These are phyloP conservation scores for Saturnispora halmiae DNA, from an alignment of 805 yeast species.

Conservation along the genomic window DNA sequence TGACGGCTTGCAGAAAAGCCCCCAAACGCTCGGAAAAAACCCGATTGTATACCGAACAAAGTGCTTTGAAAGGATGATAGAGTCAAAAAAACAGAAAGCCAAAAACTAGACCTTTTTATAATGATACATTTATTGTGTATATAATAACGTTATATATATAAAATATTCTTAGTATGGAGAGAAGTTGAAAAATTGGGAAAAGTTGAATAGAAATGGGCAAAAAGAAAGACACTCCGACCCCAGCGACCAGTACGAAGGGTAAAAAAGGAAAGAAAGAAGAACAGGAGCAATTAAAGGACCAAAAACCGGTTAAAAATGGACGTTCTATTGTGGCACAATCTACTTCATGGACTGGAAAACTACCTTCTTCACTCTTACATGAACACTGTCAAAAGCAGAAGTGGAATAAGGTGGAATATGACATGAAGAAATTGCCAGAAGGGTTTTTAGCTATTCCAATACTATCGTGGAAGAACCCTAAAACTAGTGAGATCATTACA, in stretches of 20 bases:
- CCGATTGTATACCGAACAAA: no score
- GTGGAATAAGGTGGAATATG: conserved; percentile 83
- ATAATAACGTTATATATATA: no score
- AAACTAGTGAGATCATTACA: conserved; percentile 56
- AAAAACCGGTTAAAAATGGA: conserved; percentile 16
- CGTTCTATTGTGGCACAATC: conserved; percentile 53
- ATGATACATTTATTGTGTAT: no score
- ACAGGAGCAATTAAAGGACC: not conserved
- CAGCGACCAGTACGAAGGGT: conserved; percentile 12
- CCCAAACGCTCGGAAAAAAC: no score
- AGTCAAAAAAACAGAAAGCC: no score
- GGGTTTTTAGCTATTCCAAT: conserved; percentile 62
- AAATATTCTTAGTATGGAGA: no score
- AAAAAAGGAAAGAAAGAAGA: conserved; percentile 10
- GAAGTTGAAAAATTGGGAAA: not conserved
- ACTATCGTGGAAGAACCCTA: conserved; percentile 69
- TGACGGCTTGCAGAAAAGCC: no score
- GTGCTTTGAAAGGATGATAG: no score
- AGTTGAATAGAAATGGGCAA: conserved; percentile 15
- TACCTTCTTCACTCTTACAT: conserved; percentile 77
- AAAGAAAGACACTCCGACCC: conserved; percentile 9
- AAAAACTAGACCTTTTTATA: no score
- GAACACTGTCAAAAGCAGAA: conserved; percentile 82
- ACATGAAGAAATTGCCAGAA: conserved; percentile 39
- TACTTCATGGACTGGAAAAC: conserved; percentile 88